Conservation (phyloP, 2,329 filamentous ascomycete species). For the Penicillium sp. region DNA sequence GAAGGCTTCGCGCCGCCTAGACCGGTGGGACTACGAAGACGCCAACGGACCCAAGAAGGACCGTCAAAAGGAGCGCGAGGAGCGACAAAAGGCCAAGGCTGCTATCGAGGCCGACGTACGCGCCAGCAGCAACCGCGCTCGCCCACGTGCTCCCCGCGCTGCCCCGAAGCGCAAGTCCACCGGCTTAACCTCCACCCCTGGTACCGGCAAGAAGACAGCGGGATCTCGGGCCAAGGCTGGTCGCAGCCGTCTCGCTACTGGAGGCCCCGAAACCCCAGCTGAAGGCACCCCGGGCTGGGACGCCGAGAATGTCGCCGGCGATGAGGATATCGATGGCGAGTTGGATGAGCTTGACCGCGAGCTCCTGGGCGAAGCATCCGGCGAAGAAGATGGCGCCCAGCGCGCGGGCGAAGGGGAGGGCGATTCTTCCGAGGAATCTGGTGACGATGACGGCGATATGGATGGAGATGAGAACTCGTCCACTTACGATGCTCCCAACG, state of each 20-base stretch:
- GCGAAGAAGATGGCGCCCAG: constrained; percentile 36
- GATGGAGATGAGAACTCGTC: constrained; percentile 37
- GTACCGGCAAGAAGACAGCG: constrained; percentile 24
- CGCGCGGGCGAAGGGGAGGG: constrained; percentile 28
- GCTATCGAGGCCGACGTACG: constrained; percentile 27
- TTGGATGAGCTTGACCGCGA: constrained; percentile 44
- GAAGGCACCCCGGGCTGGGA: constrained; percentile 31
- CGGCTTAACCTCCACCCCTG: constrained; percentile 22
- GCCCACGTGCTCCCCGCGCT: constrained; percentile 23
- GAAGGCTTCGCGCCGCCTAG: constrained; percentile 46
- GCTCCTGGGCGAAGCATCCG: constrained; percentile 39
- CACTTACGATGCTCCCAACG: constrained; percentile 34
- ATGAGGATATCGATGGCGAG: constrained; percentile 37
- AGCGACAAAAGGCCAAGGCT: constrained; percentile 37
- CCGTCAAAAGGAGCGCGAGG: constrained; percentile 41
- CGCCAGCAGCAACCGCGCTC: constrained; percentile 22
- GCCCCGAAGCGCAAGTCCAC: constrained; percentile 34
- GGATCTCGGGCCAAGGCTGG: constrained; percentile 30
- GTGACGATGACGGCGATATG: constrained; percentile 34
- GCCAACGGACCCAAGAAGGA: constrained; percentile 43
- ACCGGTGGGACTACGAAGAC: constrained; percentile 50
- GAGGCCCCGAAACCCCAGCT: constrained; percentile 14
- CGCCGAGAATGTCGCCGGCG: constrained; percentile 25
- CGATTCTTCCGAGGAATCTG: constrained; percentile 38
- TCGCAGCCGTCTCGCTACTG: constrained; percentile 26